Base-by-base conservation (phyloP, 1,284 basidiomycete genomes). In the Naganishia sp. region DNA sequence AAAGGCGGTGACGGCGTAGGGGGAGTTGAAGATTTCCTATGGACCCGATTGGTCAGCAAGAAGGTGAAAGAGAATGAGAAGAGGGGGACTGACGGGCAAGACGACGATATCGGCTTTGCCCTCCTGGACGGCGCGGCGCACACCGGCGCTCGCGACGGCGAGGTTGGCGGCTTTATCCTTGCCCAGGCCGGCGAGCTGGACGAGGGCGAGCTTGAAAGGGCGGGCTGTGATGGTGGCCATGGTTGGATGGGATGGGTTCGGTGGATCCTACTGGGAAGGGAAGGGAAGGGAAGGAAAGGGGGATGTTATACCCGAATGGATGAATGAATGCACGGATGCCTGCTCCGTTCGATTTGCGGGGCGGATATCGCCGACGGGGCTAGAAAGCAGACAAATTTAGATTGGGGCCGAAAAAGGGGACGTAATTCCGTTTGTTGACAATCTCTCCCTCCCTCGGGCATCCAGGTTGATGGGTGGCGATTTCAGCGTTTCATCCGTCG, bases 11-110 rank as follows among this genome's bases (percentile, higher is more conserved):
- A 91, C 88, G 0, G 94, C 94, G 74, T 99, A 99, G 0, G 94
- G 94, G 15, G 92, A 94, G 79, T 99, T 99, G 84, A 99, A 99
- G 81, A 93, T 93, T 84, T 99, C 95, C 87, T 94, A 72, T 25
- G 58, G 51, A 25, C 35, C 6, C 21, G 28, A n/a, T 57, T 13
- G 49, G 9, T 13, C 11, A 25, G 23, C 49, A 28, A 28, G 7
- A 31, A 9, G 35, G 5, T 1, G 45, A 2, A 21, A 35, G 32
- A 41, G 35, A 0, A 56, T 15, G 42, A 3, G 21, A 47, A 60
- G 28, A 2, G 17, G 28, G 23, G 25, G 15, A 75, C 86, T 67
- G 71, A 90, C 93, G 3, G 96, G 95, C 46, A 99, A 82, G 17
- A 96, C 92, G 69, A 97, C 86, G 18, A 97, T 76, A 73, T 92